phyloP scores from a whole-genome alignment of 768 basidiomycete genomes.

The Crepidotus variabilis region DNA sequence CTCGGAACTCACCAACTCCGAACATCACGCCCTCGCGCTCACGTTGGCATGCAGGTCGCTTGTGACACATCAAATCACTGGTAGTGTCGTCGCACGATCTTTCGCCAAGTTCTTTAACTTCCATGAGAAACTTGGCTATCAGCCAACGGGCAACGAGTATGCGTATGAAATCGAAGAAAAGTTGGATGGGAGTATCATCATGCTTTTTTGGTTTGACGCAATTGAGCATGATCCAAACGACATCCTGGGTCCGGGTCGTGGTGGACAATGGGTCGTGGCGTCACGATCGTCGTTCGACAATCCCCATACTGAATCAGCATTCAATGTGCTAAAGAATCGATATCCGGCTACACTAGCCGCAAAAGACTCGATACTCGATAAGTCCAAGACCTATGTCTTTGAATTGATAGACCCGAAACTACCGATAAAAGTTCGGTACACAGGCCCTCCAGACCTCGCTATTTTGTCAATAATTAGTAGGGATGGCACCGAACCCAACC shows the following conservation, averaged over 20 bases:
- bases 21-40: slow-evolving; percentile 11
- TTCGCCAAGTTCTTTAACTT: slow-evolving; percentile 23
- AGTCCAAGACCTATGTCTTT: slow-evolving; percentile 20
- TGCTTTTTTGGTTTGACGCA: slow-evolving; percentile 16
- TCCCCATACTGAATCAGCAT: slow-evolving; percentile 13
- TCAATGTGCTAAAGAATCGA: slow-evolving; percentile 15
- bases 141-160: slow-evolving; percentile 18
- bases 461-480: slow-evolving; percentile 18
- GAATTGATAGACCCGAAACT: slow-evolving; percentile 18
- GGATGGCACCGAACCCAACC: slow-evolving; percentile 14
- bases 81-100: slow-evolving; percentile 19
- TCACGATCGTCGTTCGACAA: slow-evolving; percentile 17
- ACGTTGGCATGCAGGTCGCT: slow-evolving; percentile 16
- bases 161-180: slow-evolving; percentile 20
- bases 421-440: slow-evolving; percentile 18
- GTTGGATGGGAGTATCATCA: slow-evolving; percentile 22
- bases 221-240: background rate
- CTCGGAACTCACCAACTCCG: background rate
- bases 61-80: slow-evolving; percentile 15
- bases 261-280: slow-evolving; percentile 13
- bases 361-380: slow-evolving; percentile 9
- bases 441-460: slow-evolving; percentile 10
- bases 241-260: background rate
- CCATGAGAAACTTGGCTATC: slow-evolving; percentile 19
- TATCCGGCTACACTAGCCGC: slow-evolving; percentile 13